Conservation (phyloP, 2,329 filamentous ascomycete species). For the Rhexocercosporidium sp. region DNA sequence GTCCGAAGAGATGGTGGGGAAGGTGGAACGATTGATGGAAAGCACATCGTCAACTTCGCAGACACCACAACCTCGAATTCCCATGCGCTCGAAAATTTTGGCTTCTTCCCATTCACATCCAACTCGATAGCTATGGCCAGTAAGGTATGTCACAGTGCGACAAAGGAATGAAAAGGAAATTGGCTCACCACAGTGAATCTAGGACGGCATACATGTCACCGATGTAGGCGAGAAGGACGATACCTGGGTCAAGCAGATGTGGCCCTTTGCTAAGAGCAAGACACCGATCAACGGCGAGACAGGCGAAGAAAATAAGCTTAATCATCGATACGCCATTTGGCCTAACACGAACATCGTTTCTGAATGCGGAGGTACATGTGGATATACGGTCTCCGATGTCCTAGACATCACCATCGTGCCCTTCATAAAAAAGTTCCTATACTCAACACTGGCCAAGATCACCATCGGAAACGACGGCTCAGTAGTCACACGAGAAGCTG, state of each 20-base stretch:
- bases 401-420: slow-evolving; percentile 8
- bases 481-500: neutral
- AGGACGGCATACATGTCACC: slow-evolving; percentile 9
- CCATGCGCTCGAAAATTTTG: neutral
- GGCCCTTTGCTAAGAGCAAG: slow-evolving; percentile 10
- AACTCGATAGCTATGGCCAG: slow-evolving; percentile 7
- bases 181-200: neutral
- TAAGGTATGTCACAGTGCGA: neutral
- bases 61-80: slow-evolving; percentile 5
- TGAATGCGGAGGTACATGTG: neutral
- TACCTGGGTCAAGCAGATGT: slow-evolving; percentile 6
- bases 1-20: slow-evolving; percentile 8
- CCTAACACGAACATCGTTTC: slow-evolving; percentile 15
- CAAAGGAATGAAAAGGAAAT: too few species aligned
- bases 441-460: slow-evolving; percentile 15
- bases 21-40: slow-evolving; percentile 3
- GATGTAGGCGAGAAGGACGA: neutral
- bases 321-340: slow-evolving; percentile 13
- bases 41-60: slow-evolving; percentile 12
- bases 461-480: neutral
- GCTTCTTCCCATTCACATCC: slow-evolving; percentile 1
- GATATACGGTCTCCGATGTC: slow-evolving; percentile 7
- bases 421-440: slow-evolving; percentile 1
- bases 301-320: neutral
- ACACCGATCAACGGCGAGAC: slow-evolving; percentile 2